phyloP scores from a whole-genome alignment of 2,329 filamentous ascomycete genomes.

The Colletotrichum scovillei region DNA sequence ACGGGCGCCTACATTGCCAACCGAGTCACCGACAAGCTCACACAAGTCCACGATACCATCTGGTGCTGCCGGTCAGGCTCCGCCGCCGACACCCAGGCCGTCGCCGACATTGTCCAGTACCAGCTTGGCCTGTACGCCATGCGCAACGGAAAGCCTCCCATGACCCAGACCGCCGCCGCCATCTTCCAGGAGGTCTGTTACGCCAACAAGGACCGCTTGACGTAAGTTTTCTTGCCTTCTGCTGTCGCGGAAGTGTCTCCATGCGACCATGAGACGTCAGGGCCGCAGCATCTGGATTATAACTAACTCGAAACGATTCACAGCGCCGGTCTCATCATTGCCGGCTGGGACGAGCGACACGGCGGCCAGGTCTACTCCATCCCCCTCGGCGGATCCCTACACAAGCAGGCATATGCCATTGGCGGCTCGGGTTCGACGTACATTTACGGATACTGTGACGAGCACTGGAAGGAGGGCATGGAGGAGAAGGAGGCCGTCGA shows the following conservation, averaged over 20 bases:
- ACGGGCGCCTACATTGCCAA: conserved; percentile 99
- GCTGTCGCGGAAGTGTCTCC: not conserved
- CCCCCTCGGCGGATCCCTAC: conserved; percentile 92
- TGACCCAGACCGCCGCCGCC: conserved; percentile 93
- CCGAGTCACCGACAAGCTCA: conserved; percentile 98
- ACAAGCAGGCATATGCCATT: conserved; percentile 97
- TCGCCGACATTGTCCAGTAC: conserved; percentile 98
- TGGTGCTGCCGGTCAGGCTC: conserved; percentile 99
- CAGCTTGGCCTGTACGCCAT: conserved; percentile 94
- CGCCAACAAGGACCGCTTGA: conserved; percentile 93
- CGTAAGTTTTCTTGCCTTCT: conserved; percentile 64
- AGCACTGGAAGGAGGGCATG: conserved; percentile 96
- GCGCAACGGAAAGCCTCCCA: conserved; percentile 88
- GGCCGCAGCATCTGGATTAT: not conserved
- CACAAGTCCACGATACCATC: conserved; percentile 97
- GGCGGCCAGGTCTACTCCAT: conserved; percentile 98
- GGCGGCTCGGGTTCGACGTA: conserved; percentile 98
- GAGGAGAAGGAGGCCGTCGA: conserved; percentile 88
- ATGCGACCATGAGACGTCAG: not conserved
- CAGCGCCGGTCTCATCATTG: conserved; percentile 96
- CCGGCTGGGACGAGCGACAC: conserved; percentile 95
- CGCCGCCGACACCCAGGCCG: conserved; percentile 96
- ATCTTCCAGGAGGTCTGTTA: conserved; percentile 99
- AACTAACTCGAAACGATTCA: not conserved
- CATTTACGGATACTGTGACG: conserved; percentile 99